Evolutionary conservation across 345 rosid species (phyloP).

Genomic region (Hibiscus syriacus): DNA sequence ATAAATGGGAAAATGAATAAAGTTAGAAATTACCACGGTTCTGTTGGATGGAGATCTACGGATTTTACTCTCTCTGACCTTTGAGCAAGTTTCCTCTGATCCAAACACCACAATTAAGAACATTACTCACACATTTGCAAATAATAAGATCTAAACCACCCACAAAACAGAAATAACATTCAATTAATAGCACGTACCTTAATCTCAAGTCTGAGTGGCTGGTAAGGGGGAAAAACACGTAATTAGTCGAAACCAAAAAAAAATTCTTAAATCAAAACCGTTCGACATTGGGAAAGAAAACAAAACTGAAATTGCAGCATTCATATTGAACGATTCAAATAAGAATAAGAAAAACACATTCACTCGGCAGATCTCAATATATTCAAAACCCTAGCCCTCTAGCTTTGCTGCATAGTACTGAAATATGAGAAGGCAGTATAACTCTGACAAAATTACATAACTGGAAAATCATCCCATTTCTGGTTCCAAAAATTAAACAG

Average conservation of each 20-base stretch:
- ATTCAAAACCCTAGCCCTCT: constrained; percentile 4
- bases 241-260: constrained; percentile 16
- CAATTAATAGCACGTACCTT: constrained; percentile 26
- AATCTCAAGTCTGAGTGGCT: constrained; percentile 40
- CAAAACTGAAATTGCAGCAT: not conserved
- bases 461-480: not conserved
- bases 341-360: not conserved
- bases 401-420: not conserved
- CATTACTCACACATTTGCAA: constrained; percentile 4
- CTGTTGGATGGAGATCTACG: constrained; percentile 57
- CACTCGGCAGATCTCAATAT: constrained; percentile 11
- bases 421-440: not conserved
- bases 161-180: not conserved
- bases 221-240: constrained; percentile 15
- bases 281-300: not conserved
- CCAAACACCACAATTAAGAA: constrained; percentile 13
- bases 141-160: not conserved
- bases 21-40: constrained; percentile 50
- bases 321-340: not conserved
- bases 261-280: not conserved
- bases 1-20: not conserved
- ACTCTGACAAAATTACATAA: not conserved
- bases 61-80: constrained; percentile 62
- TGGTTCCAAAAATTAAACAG: not conserved
- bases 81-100: constrained; percentile 49